These are phyloP conservation scores for Glebionis coronaria DNA, from an alignment of 129 eudicot genomes.

Conservation along the genomic window DNA sequence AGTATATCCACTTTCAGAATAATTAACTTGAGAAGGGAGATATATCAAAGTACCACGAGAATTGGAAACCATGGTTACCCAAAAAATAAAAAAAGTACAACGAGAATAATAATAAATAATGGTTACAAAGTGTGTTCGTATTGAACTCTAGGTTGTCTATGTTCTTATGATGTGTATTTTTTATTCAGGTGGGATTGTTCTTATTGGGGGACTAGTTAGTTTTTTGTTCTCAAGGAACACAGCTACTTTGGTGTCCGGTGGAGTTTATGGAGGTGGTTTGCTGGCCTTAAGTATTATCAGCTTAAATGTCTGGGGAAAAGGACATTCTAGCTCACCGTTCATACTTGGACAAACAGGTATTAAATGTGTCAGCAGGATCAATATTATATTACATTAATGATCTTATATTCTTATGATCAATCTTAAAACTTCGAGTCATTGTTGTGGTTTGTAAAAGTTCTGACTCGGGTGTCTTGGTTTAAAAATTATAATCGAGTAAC, in stretches of 20 bases:
- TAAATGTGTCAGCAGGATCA: not conserved
- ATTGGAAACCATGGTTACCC: no score
- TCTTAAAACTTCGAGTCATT: not conserved
- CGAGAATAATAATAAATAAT: not conserved
- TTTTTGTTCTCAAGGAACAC: slow-evolving; percentile 63
- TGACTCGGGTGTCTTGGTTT: not conserved
- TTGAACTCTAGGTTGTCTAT: not conserved
- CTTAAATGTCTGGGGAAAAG: slow-evolving; percentile 89
- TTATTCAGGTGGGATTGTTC: slow-evolving; percentile 66
- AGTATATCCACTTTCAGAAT: no score
- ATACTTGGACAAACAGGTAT: slow-evolving; percentile 95
- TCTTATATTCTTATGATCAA: not conserved
- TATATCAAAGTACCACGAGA: not conserved
- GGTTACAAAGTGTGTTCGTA: not conserved
- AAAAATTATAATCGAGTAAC: not conserved
- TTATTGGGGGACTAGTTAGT: slow-evolving; percentile 68
- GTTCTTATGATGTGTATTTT: slow-evolving; percentile 10
- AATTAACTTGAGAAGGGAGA: not conserved
- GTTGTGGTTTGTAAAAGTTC: not conserved
- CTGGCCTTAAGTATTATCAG: slow-evolving; percentile 72
- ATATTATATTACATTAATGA: not conserved
- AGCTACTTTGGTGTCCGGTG: slow-evolving; percentile 49
- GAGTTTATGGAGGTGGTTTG: slow-evolving; percentile 75
- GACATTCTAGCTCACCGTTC: slow-evolving; percentile 74
- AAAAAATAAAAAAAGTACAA: no score